Base-by-base conservation (phyloP, 208 protist species). In the Trypanosoma vivax region DNA sequence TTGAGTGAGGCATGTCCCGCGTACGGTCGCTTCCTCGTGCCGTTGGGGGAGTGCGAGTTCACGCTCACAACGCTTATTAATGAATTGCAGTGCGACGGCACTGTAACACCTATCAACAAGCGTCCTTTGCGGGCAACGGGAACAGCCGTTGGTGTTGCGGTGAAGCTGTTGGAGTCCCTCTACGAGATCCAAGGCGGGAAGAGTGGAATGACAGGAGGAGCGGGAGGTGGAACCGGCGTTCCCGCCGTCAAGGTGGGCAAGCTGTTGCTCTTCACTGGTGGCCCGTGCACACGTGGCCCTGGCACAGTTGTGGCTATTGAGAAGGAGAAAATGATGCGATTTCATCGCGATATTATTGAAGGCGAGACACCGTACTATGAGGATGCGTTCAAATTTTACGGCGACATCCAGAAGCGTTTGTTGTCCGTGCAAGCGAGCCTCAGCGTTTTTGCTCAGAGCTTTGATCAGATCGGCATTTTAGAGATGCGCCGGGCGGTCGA, bases 391-490 rank as follows among this genome's bases (percentile, higher is more conserved):
- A 50, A 77, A 60, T 96, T 97, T 63, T 99, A 98, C 80, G 76
- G 80, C 27, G 64, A 46, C 1, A 66, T 99, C 1, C 94, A 90
- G 37, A 45, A 78, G 43, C 70, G 92, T 18, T 66, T 97, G 16
- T 85, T 80, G 13, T 50, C 50, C n/a, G 82, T 86, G 16, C 87
- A 97, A 29, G 89, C 96, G 65, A 81, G 77, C 13, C 72, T 99
- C 10, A 98, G 99, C 66, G 82, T 99, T 14, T 99, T 99, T 51
- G 87, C 92, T 1, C 88, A 97, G 70, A 91, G 92, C 6, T 77
- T 99, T 19, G 98, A 99, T 68, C 98, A 99, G 70, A 69, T 90
- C 2, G 97, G 97, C 6, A 73, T 98, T 29, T 71, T 92, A 50
- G 98, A 99, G 80, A 97, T 99, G 90, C 79, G 83, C 14, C 33